Conservation (phyloP, 2,329 filamentous ascomycete genomes). For the Botryosphaeria dothidea region DNA sequence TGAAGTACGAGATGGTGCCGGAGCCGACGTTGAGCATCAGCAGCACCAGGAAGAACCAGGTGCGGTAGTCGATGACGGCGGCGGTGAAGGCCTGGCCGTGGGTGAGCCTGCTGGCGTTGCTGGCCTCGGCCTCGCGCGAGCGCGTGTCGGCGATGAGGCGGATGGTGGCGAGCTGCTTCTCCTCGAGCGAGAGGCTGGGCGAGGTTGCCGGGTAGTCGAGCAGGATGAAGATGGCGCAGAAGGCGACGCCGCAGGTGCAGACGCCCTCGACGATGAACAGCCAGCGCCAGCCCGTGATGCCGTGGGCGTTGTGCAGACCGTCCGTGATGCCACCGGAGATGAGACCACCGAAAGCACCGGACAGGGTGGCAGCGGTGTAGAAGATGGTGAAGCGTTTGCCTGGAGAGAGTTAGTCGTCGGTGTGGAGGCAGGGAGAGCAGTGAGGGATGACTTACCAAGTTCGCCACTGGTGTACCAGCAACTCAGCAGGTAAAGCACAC, state of each 20-base stretch:
- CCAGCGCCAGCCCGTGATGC: conserved; percentile 34
- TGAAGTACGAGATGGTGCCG: conserved; percentile 30
- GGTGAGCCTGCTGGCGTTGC: background rate
- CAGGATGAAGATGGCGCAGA: conserved; percentile 50
- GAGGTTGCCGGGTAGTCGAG: conserved; percentile 62
- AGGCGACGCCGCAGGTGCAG: conserved; percentile 18
- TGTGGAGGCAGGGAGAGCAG: background rate
- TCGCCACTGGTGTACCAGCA: conserved; percentile 20
- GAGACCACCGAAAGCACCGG: conserved; percentile 62
- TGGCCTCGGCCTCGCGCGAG: conserved; percentile 4
- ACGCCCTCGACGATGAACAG: conserved; percentile 39
- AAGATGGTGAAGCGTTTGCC: conserved; percentile 63
- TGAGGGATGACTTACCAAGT: too few relatives aligned
- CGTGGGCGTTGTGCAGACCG: conserved; percentile 50
- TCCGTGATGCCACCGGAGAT: conserved; percentile 61
- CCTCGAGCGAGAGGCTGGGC: conserved; percentile 56
- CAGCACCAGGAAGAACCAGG: conserved; percentile 18
- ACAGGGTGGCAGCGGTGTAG: conserved; percentile 58
- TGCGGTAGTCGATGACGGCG: conserved; percentile 19
- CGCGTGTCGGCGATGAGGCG: conserved; percentile 14
- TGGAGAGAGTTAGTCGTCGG: conserved; percentile 54
- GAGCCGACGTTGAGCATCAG: conserved; percentile 20
- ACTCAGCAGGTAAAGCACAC: conserved; percentile 20
- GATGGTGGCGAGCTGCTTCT: conserved; percentile 35
- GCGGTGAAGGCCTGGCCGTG: conserved; percentile 17